Conservation (phyloP, 2,329 filamentous ascomycete genomes). For the Talaromyces sp. region DNA sequence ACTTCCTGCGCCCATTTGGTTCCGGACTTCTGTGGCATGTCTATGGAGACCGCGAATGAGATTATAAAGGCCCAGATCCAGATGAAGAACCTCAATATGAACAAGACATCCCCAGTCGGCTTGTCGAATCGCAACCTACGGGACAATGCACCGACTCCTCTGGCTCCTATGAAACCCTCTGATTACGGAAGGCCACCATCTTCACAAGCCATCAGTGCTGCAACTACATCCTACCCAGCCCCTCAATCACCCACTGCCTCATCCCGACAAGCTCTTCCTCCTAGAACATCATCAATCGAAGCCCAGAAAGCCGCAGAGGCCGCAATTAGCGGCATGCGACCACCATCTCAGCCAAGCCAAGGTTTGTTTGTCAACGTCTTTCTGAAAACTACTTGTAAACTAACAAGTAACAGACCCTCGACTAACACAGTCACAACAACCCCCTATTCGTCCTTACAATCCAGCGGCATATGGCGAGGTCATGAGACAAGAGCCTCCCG, state of each 20-base stretch:
- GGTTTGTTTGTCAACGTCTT: constrained; percentile 28
- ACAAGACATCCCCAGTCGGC: constrained; percentile 46
- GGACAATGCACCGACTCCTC: constrained; percentile 39
- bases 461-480: constrained; percentile 41
- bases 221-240: constrained; percentile 40
- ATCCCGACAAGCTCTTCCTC: constrained; percentile 45
- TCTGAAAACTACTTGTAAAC: constrained; percentile 33
- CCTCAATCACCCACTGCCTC: constrained; percentile 45
- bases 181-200: constrained; percentile 40
- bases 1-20: constrained; percentile 90
- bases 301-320: constrained; percentile 50
- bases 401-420: constrained; percentile 14
- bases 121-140: constrained; percentile 67
- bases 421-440: constrained; percentile 39
- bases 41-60: constrained; percentile 93
- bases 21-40: constrained; percentile 98
- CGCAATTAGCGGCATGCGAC: constrained; percentile 45
- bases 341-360: constrained; percentile 40
- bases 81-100: constrained; percentile 63
- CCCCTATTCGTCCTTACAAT: constrained; percentile 46
- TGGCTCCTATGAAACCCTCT: constrained; percentile 33
- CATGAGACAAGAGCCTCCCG: constrained; percentile 27
- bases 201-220: constrained; percentile 40
- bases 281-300: constrained; percentile 49
- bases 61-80: constrained; percentile 83